phyloP scores from a whole-genome alignment of 768 basidiomycete species.

The Tricholoma sp. region DNA sequence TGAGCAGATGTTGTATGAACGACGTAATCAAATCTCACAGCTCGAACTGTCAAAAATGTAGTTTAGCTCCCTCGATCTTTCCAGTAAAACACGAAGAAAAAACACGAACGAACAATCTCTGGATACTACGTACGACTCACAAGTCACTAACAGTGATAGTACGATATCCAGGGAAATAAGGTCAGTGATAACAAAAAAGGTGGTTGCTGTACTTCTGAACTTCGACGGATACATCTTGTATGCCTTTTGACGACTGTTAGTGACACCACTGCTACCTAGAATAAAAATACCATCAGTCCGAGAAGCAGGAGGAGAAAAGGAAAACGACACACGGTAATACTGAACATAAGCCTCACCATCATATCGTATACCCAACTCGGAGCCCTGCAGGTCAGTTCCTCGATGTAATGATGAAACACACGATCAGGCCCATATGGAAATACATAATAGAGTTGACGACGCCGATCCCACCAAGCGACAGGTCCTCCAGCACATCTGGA shows the following conservation, averaged over 20 bases:
- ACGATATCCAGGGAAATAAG: slow-evolving; percentile 82
- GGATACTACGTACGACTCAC: slow-evolving; percentile 82
- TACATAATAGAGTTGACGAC: slow-evolving; percentile 69
- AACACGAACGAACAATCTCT: slow-evolving; percentile 85
- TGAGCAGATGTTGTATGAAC: slow-evolving; percentile 83
- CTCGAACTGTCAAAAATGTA: slow-evolving; percentile 55
- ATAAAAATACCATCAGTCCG: not conserved
- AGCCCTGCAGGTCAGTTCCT: slow-evolving; percentile 90
- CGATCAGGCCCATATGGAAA: slow-evolving; percentile 83
- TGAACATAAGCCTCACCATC: slow-evolving; percentile 78
- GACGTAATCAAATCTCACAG: slow-evolving; percentile 99
- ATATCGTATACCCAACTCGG: slow-evolving; percentile 84
- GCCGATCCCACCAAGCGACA: slow-evolving; percentile 51
- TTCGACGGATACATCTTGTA: slow-evolving; percentile 50
- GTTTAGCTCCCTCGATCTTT: too few relatives aligned
- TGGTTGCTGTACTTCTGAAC: slow-evolving; percentile 25
- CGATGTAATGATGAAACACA: slow-evolving; percentile 82
- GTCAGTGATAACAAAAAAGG: slow-evolving; percentile 64
- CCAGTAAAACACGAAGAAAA: too few relatives aligned
- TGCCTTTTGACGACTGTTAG: slow-evolving; percentile 70
- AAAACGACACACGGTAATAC: slow-evolving; percentile 62
- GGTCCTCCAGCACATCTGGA: slow-evolving; percentile 70
- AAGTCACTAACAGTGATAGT: slow-evolving; percentile 78
- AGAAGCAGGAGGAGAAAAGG: not conserved
- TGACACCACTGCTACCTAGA: slow-evolving; percentile 69